phyloP scores from a whole-genome alignment of 768 basidiomycete species.

The Dacryopinax primogenitus region DNA sequence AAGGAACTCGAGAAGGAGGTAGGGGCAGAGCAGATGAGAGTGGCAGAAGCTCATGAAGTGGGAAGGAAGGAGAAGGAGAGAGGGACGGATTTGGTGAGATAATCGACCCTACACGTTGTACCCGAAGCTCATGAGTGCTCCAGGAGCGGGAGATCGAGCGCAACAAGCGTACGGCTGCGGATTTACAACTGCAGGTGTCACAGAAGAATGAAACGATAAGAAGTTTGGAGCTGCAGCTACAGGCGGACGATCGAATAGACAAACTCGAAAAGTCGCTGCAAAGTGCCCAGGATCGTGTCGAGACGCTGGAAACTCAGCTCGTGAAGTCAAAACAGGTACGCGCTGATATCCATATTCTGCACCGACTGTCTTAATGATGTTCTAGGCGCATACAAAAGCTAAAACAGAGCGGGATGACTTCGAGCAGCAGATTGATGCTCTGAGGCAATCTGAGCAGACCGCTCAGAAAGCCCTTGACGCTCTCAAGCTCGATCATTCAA shows the following conservation, averaged over 20 bases:
- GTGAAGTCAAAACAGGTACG: constrained; percentile 64
- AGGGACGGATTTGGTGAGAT: background rate
- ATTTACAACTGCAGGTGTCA: constrained; percentile 42
- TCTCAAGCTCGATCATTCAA: constrained; percentile 34
- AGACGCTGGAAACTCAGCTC: constrained; percentile 71
- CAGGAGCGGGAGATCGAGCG: constrained; percentile 68
- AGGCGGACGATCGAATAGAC: constrained; percentile 71
- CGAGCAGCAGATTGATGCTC: constrained; percentile 23
- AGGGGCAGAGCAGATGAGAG: background rate
- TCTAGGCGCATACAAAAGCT: constrained; percentile 42
- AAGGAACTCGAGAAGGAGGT: background rate
- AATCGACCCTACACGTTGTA: background rate
- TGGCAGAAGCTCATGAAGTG: background rate
- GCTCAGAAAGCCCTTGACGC: constrained; percentile 22
- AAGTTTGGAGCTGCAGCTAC: constrained; percentile 69
- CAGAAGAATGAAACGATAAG: constrained; percentile 46
- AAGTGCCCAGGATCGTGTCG: constrained; percentile 67
- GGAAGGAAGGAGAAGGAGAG: constrained; percentile 10
- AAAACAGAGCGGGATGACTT: constrained; percentile 51
- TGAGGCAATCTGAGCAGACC: constrained; percentile 31
- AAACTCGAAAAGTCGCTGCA: constrained; percentile 57
- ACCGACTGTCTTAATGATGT: background rate
- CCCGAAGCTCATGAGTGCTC: background rate
- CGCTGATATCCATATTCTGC: background rate
- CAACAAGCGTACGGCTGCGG: constrained; percentile 40